phyloP scores from a whole-genome alignment of 345 rosid species.

The Hibiscus tridactylites region DNA sequence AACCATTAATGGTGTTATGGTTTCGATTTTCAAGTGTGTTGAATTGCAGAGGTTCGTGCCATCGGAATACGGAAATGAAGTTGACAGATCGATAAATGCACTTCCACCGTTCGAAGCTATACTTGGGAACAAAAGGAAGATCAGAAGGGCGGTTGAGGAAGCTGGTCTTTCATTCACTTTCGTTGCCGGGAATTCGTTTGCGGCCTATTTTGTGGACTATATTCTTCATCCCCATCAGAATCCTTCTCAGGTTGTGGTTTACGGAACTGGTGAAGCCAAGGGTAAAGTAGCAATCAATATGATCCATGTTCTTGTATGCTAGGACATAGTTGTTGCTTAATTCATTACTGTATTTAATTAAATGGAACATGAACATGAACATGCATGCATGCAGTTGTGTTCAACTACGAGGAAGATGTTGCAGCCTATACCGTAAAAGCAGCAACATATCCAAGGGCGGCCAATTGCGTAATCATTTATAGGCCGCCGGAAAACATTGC shows the following conservation, averaged over 20 bases:
- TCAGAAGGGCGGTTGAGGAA: slow-evolving; percentile 33
- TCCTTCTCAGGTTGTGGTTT: slow-evolving; percentile 11
- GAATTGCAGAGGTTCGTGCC: slow-evolving; percentile 32
- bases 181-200: slow-evolving; percentile 21
- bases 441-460: slow-evolving; percentile 22
- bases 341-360: too few species aligned
- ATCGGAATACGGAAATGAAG: slow-evolving; percentile 34
- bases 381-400: slow-evolving; percentile 20
- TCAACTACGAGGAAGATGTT: slow-evolving; percentile 21
- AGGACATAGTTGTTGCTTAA: too few species aligned
- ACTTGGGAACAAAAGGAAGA: slow-evolving; percentile 23
- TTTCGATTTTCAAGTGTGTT: too few species aligned
- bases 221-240: slow-evolving; percentile 4
- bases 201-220: slow-evolving; percentile 20
- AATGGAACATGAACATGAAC: too few species aligned
- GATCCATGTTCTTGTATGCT: slow-evolving; percentile 11
- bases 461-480: slow-evolving; percentile 18
- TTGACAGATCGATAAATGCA: slow-evolving; percentile 16
- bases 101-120: slow-evolving; percentile 32
- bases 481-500: slow-evolving; percentile 10
- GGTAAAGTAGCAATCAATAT: slow-evolving; percentile 11
- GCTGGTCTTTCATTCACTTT: slow-evolving; percentile 30
- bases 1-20: too few species aligned
- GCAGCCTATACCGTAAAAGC: slow-evolving; percentile 27
- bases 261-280: slow-evolving; percentile 27